A percentile compares a stretch with the other conserved stretches of the same genome.
Evolutionary conservation across 371 early-diverging fungal species (phyloP).

Genomic region (Apophysomyces variabilis): DNA sequence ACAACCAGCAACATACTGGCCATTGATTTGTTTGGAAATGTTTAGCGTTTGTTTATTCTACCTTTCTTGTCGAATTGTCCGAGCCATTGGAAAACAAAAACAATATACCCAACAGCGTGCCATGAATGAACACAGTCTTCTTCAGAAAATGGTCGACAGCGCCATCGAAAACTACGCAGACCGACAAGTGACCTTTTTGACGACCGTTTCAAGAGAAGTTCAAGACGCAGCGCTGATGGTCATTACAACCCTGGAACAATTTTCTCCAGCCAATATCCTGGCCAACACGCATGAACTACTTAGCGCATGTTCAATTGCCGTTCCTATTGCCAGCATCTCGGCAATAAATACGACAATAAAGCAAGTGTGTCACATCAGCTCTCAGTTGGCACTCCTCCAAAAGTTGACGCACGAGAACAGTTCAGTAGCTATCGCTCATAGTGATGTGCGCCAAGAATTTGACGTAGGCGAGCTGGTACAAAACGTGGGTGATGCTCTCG

Average conservation of each 20-base stretch:
- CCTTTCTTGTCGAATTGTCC: constrained; percentile 11
- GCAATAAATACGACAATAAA: constrained; percentile 48
- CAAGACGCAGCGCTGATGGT: constrained; percentile 57
- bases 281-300: constrained; percentile 50
- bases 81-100: constrained; percentile 8
- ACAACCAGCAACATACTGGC: constrained; percentile 10
- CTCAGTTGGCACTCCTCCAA: constrained; percentile 26
- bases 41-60: constrained; percentile 13
- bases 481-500: constrained; percentile 65
- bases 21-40: constrained; percentile 7
- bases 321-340: constrained; percentile 54
- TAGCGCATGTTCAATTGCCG: constrained; percentile 58
- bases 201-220: constrained; percentile 55
- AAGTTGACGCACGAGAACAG: background rate
- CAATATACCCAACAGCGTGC: constrained; percentile 1
- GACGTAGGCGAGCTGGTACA: constrained; percentile 68
- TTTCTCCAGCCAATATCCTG: constrained; percentile 46
- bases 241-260: constrained; percentile 58
- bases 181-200: constrained; percentile 26
- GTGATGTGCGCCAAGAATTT: constrained; percentile 39
- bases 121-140: constrained; percentile 13
- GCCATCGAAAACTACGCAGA: constrained; percentile 29
- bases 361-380: constrained; percentile 43
- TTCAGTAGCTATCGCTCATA: background rate
- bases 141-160: constrained; percentile 26